Conservation (phyloP, 106 monocot genomes). For the Dioscorea zingiberensis region DNA sequence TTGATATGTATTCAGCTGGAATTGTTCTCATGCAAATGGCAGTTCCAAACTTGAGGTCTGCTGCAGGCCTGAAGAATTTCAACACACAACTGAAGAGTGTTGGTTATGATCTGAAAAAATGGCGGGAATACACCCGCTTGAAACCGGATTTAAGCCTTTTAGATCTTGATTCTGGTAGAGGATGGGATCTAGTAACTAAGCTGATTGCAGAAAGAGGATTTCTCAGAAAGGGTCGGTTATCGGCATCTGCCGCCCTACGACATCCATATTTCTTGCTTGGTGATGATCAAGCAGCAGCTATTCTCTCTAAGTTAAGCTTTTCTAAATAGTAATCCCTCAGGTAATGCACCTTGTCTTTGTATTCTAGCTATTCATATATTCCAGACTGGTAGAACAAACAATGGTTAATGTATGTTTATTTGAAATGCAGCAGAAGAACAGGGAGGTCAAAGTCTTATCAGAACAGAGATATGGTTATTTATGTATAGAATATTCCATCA, state of each 20-base stretch:
- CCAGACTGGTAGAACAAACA: no score
- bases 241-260: constrained; percentile 74
- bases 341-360: not conserved
- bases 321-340: constrained; percentile 9
- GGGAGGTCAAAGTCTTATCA: no score
- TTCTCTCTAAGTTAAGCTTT: constrained; percentile 63
- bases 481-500: no score
- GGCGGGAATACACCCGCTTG: constrained; percentile 48
- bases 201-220: constrained; percentile 60
- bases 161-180: constrained; percentile 61
- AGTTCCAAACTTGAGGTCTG: constrained; percentile 53
- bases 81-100: constrained; percentile 70
- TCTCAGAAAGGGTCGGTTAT: constrained; percentile 56
- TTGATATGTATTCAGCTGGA: constrained; percentile 94
- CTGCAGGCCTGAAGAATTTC: constrained; percentile 73
- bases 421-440: no score
- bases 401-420: no score
- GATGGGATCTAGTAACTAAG: constrained; percentile 71
- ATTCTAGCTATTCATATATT: no score
- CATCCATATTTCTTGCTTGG: constrained; percentile 89
- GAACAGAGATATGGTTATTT: no score
- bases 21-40: constrained; percentile 95
- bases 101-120: constrained; percentile 58
- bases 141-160: constrained; percentile 46
- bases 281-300: constrained; percentile 87